A percentile compares a stretch with the other conserved stretches of the same genome.
phyloP scores from a whole-genome alignment of 768 basidiomycete species.

The Leucogyrophana mollusca region DNA sequence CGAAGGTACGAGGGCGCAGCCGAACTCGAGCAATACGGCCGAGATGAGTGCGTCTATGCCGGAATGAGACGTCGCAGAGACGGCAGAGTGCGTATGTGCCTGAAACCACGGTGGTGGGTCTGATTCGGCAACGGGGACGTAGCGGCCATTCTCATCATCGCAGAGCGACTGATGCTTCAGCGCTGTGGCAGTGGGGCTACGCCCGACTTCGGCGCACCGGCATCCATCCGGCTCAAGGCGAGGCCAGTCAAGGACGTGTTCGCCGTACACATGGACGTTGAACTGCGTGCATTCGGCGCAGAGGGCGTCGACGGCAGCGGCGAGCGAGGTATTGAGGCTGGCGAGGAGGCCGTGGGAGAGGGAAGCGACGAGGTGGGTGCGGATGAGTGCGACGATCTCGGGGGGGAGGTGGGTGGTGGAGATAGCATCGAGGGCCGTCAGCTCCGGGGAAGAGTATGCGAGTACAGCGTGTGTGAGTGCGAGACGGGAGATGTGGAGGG shows the following conservation, averaged over 20 bases:
- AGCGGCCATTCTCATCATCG: constrained; percentile 10
- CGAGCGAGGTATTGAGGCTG: constrained; percentile 42
- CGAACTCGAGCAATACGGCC: constrained; percentile 40
- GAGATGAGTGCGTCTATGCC: constrained; percentile 44
- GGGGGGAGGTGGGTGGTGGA: constrained; percentile 38
- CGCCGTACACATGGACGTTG: constrained; percentile 53
- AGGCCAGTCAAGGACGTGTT: constrained; percentile 53
- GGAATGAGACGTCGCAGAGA: constrained; percentile 30
- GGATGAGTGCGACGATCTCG: constrained; percentile 54
- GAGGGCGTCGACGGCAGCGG: constrained; percentile 27
- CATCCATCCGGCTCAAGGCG: constrained; percentile 35
- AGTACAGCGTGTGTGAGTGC: constrained; percentile 54
- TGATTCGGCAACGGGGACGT: constrained; percentile 23
- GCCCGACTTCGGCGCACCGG: constrained; percentile 34
- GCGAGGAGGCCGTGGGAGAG: constrained; percentile 41
- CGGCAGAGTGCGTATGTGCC: constrained; percentile 41
- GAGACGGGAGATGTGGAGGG: constrained; percentile 36
- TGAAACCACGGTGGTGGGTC: constrained; percentile 32
- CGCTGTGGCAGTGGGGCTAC: constrained; percentile 4
- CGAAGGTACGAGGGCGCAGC: constrained; percentile 31
- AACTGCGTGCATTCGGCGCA: constrained; percentile 51
- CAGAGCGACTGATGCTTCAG: constrained; percentile 3
- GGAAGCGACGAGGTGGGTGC: constrained; percentile 42
- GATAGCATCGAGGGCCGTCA: constrained; percentile 41
- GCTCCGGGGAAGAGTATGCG: constrained; percentile 44